Percentiles rank a stretch among this genome's conserved stretches.
Conservation (phyloP, 108 stramenopile genomes). For the Nitzschia sp. region DNA sequence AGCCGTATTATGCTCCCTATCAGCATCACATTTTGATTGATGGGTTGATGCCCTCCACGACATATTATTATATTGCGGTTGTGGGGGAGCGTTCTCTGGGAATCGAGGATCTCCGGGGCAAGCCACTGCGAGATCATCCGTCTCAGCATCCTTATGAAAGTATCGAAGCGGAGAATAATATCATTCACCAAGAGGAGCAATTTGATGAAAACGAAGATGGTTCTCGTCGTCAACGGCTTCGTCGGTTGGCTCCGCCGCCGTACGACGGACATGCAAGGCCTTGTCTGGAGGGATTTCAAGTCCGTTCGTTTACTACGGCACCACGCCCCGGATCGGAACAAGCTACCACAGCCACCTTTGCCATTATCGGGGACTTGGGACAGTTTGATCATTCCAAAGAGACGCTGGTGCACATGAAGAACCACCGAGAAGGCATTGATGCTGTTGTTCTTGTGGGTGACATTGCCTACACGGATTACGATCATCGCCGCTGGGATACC, state of each 20-base stretch:
- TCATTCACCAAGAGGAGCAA: slow-evolving; percentile 18
- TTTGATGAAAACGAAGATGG: slow-evolving; percentile 9
- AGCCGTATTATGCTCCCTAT: slow-evolving; percentile 41
- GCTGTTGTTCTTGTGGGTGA: slow-evolving; percentile 78
- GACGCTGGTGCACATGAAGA: slow-evolving; percentile 38
- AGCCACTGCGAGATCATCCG: slow-evolving; percentile 2
- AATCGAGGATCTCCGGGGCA: slow-evolving; percentile 13
- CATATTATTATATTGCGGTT: slow-evolving; percentile 64
- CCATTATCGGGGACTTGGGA: slow-evolving; percentile 55
- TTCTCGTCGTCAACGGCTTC: background rate
- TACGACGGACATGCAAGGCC: slow-evolving; percentile 34
- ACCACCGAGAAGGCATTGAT: slow-evolving; percentile 40
- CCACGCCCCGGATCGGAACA: slow-evolving; percentile 13
- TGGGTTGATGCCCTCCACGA: slow-evolving; percentile 57
- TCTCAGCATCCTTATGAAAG: slow-evolving; percentile 15
- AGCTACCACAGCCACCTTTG: slow-evolving; percentile 28
- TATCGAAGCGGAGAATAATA: slow-evolving; percentile 15
- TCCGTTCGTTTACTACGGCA: slow-evolving; percentile 48
- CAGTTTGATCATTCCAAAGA: slow-evolving; percentile 52
- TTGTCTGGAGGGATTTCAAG: slow-evolving; percentile 33
- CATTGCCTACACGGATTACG: slow-evolving; percentile 72
- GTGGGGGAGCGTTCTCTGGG: slow-evolving; percentile 28
- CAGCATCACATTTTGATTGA: slow-evolving; percentile 65
- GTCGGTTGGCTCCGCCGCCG: slow-evolving; percentile 23
- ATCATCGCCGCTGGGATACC: slow-evolving; percentile 81